A percentile compares a stretch with the other conserved stretches of the same genome.
phyloP scores from a whole-genome alignment of 176 grass and related monocot genomes.

The sorghum (Sorghum bicolor) region DNA sequence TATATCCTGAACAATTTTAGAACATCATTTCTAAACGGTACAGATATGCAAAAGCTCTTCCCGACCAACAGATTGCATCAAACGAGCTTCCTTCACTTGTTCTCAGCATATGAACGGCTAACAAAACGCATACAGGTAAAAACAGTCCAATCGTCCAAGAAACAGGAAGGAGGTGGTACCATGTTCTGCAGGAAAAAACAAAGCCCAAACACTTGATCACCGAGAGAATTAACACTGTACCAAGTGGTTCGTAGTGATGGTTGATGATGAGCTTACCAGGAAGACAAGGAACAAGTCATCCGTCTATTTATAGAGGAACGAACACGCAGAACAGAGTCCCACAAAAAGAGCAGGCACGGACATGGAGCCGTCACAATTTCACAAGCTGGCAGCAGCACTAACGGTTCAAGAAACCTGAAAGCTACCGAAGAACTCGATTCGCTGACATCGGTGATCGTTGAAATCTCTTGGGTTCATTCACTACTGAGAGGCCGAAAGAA shows the following conservation, averaged over 20 bases:
- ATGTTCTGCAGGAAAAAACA: slow-evolving; percentile 10
- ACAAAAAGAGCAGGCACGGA: not conserved
- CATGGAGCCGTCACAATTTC: not conserved
- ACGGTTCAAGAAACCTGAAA: slow-evolving; percentile 28
- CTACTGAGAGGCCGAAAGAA: no score
- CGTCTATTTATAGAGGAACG: slow-evolving; percentile 26
- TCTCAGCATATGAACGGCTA: not conserved
- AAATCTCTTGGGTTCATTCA: not conserved
- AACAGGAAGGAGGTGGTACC: slow-evolving; percentile 18
- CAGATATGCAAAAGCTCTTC: not conserved
- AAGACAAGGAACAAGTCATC: not conserved
- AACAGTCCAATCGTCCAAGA: not conserved
- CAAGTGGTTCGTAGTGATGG: not conserved
- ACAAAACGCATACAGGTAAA: not conserved
- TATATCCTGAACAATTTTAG: not conserved
- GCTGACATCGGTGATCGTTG: slow-evolving; percentile 3
- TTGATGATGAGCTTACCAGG: not conserved
- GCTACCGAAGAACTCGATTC: no score
- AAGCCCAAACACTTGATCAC: not conserved
- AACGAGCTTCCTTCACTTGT: not conserved
- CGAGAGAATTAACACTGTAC: not conserved
- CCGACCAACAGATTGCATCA: not conserved
- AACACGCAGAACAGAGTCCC: not conserved
- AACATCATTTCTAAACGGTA: not conserved
- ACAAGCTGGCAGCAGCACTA: slow-evolving; percentile 19